A percentile compares a stretch with the other conserved stretches of the same genome.
Conservation (phyloP, 163 green algal genomes). For the Chlamydomonas reinhardtii region DNA sequence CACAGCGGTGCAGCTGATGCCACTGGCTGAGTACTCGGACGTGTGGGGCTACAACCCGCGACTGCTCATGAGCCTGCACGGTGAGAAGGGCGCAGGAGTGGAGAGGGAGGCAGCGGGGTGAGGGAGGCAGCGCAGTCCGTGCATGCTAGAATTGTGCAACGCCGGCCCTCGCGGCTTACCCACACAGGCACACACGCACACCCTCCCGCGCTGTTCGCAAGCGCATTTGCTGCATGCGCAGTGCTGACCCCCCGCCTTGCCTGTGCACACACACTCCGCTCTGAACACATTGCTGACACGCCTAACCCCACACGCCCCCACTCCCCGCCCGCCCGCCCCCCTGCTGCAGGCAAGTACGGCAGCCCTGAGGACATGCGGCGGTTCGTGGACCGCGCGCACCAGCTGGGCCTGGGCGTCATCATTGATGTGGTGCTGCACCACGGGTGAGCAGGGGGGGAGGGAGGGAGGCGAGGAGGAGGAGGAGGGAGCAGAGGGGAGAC, state of each 20-base stretch:
- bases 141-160: no score
- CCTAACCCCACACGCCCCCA: background rate
- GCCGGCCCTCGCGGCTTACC: no score
- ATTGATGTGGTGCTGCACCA: constrained; percentile 75
- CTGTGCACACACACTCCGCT: background rate
- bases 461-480: no score
- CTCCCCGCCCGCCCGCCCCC: background rate
- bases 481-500: no score
- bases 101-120: background rate
- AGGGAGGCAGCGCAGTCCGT: no score
- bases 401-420: constrained; percentile 68
- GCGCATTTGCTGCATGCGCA: no score
- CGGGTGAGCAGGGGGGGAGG: constrained; percentile 18
- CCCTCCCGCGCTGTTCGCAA: no score
- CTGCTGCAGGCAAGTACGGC: constrained; percentile 39
- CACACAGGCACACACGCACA: no score
- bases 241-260: background rate
- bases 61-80: constrained; percentile 30
- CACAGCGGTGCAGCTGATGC: constrained; percentile 73
- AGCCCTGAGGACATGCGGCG: constrained; percentile 59
- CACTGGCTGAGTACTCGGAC: constrained; percentile 60
- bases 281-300: no score
- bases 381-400: constrained; percentile 74
- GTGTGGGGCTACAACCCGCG: constrained; percentile 43
- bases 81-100: background rate